Evolutionary conservation across 2,329 filamentous ascomycete species (phyloP).

Genomic region (Pseudogymnoascus destructans): DNA sequence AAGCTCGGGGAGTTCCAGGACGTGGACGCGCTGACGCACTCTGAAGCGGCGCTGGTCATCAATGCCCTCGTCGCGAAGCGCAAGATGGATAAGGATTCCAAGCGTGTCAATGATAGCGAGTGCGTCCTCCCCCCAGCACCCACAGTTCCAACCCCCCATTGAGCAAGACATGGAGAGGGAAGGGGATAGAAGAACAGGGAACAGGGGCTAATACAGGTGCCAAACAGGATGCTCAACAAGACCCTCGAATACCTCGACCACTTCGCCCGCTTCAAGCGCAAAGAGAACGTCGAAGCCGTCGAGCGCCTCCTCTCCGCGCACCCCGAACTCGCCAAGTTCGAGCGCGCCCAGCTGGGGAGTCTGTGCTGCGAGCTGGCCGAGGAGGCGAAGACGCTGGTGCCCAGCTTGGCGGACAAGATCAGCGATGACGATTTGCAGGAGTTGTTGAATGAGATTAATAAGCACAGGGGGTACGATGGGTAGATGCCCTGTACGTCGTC

Average conservation of each 20-base stretch:
- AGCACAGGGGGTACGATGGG: conserved; percentile 38
- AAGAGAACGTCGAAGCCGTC: conserved; percentile 89
- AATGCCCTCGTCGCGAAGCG: conserved; percentile 77
- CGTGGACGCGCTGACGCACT: conserved; percentile 82
- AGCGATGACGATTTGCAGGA: conserved; percentile 77
- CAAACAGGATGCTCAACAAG: conserved; percentile 59
- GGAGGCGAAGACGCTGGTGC: conserved; percentile 92
- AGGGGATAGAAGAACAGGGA: not conserved
- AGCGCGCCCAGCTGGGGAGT: conserved; percentile 87
- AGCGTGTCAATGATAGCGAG: conserved; percentile 76
- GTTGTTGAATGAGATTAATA: conserved; percentile 79
- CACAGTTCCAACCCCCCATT: not conserved
- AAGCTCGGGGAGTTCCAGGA: conserved; percentile 88
- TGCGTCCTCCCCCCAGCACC: conserved; percentile 32
- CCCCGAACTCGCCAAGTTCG: conserved; percentile 75
- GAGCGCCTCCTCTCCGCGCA: conserved; percentile 72
- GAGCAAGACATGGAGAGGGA: not conserved
- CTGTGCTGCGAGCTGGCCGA: conserved; percentile 86
- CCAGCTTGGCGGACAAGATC: conserved; percentile 79
- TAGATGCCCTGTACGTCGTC: not conserved
- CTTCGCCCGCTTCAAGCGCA: conserved; percentile 91
- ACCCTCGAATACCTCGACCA: conserved; percentile 87
- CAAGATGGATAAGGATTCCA: conserved; percentile 50
- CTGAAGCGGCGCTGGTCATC: conserved; percentile 83
- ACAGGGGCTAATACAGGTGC: not conserved